A percentile compares a stretch with the other conserved stretches of the same genome.
phyloP scores from a whole-genome alignment of 345 rosid genomes.

The Stellera chamaejasme region DNA sequence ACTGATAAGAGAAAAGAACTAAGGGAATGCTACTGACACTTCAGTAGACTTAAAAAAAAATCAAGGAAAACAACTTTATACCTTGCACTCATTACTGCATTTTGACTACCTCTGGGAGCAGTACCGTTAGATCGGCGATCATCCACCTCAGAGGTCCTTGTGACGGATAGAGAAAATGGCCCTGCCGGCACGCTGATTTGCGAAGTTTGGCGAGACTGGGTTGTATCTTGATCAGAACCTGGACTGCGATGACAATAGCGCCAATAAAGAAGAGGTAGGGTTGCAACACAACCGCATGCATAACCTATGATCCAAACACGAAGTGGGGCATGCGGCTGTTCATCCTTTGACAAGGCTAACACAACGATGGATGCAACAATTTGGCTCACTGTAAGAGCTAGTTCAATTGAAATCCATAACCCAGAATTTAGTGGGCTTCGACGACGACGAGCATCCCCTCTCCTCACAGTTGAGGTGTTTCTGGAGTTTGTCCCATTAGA shows the following conservation, averaged over 20 bases:
- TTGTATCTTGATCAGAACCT: slow-evolving; percentile 53
- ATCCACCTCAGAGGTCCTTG: slow-evolving; percentile 60
- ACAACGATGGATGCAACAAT: slow-evolving; percentile 76
- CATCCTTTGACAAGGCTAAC: slow-evolving; percentile 66
- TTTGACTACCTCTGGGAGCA: slow-evolving; percentile 52
- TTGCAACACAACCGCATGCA: slow-evolving; percentile 81
- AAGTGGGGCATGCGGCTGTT: slow-evolving; percentile 72
- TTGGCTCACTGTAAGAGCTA: slow-evolving; percentile 76
- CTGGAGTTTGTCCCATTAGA: slow-evolving; percentile 45
- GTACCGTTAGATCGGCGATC: slow-evolving; percentile 37
- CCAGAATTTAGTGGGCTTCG: slow-evolving; percentile 96
- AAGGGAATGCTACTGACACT: too few relatives aligned
- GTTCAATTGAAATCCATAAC: slow-evolving; percentile 82
- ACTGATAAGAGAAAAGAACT: neutral
- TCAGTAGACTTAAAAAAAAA: neutral
- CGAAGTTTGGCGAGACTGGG: slow-evolving; percentile 52
- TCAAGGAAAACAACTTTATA: slow-evolving; percentile 17
- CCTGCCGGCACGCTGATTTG: slow-evolving; percentile 70
- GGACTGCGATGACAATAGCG: slow-evolving; percentile 71
- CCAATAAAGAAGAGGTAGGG: slow-evolving; percentile 88
- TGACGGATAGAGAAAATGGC: slow-evolving; percentile 64
- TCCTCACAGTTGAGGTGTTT: slow-evolving; percentile 34
- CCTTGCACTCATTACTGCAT: slow-evolving; percentile 56
- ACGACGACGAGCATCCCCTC: slow-evolving; percentile 59
- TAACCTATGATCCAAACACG: slow-evolving; percentile 89